Percentiles rank a stretch among this genome's conserved stretches.
Conservation (phyloP, 345 rosid species). For the Eucalyptus erythrocorys region DNA sequence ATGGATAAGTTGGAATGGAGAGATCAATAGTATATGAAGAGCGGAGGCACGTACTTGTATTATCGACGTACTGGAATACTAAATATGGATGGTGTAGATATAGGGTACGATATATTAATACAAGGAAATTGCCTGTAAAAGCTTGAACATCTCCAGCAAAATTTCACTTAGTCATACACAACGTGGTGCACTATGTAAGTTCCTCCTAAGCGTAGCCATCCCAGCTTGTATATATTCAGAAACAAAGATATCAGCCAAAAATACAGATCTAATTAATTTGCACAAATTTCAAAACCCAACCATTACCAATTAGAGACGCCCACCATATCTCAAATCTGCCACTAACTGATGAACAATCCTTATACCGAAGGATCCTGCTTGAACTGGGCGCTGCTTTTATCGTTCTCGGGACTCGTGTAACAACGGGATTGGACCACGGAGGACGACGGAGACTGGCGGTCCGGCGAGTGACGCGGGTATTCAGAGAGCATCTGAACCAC, state of each 20-base stretch:
- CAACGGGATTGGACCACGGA: not conserved
- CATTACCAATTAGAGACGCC: not conserved
- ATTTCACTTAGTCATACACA: not conserved
- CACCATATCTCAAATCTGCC: not conserved
- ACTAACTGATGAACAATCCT: not conserved
- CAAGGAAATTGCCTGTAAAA: not conserved
- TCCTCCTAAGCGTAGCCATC: not conserved
- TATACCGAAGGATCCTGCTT: constrained; percentile 4
- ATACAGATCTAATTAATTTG: not conserved
- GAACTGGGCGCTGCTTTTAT: not conserved
- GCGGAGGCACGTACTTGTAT: not conserved
- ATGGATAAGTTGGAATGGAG: not conserved
- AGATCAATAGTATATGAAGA: not conserved
- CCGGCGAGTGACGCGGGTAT: not conserved
- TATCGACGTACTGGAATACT: not conserved
- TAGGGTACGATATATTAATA: not conserved
- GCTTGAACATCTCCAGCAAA: not conserved
- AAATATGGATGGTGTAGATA: not conserved
- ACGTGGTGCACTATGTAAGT: not conserved
- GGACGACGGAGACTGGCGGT: constrained; percentile 1
- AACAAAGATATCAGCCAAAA: not conserved
- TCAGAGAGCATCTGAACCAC: constrained; percentile 83
- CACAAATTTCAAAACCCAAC: not conserved
- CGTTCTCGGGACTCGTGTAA: constrained; percentile 1
- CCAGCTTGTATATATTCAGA: not conserved